These are phyloP conservation scores for Galerina marginata DNA, from an alignment of 768 basidiomycete species.

Conservation along the genomic window DNA sequence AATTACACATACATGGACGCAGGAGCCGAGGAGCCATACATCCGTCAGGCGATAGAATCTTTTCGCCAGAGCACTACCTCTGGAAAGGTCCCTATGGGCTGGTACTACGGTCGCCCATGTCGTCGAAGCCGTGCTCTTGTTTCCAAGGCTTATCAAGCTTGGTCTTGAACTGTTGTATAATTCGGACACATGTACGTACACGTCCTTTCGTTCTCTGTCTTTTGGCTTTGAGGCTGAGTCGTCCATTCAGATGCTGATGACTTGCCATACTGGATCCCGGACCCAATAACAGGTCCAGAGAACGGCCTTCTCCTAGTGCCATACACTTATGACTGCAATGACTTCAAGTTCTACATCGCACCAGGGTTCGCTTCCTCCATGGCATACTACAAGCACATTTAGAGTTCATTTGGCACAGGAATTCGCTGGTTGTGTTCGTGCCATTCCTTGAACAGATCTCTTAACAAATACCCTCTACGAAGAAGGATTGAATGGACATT, in stretches of 20 bases:
- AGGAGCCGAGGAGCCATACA: slow-evolving; percentile 17
- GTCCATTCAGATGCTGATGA: slow-evolving; percentile 19
- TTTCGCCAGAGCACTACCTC: slow-evolving; percentile 19
- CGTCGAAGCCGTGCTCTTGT: slow-evolving; percentile 21
- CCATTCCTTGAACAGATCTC: neutral
- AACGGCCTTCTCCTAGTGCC: slow-evolving; percentile 19
- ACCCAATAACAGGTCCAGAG: slow-evolving; percentile 15
- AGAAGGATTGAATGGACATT: slow-evolving; percentile 18
- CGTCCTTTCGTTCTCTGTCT: neutral
- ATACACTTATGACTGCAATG: slow-evolving; percentile 22
- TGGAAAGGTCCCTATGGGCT: slow-evolving; percentile 18
- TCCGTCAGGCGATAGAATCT: slow-evolving; percentile 19
- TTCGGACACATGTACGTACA: slow-evolving; percentile 17
- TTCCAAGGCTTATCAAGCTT: slow-evolving; percentile 21
- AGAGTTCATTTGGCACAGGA: slow-evolving; percentile 14
- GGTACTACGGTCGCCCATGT: slow-evolving; percentile 24
- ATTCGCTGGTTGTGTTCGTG: neutral
- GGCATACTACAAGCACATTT: slow-evolving; percentile 20
- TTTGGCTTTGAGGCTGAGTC: neutral
- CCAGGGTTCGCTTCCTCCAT: slow-evolving; percentile 22
- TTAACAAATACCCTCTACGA: slow-evolving; percentile 16
- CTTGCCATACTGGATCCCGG: slow-evolving; percentile 23
- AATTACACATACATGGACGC: slow-evolving; percentile 22
- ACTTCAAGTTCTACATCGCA: slow-evolving; percentile 24
- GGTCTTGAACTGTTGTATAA: slow-evolving; percentile 21